A percentile compares a stretch with the other conserved stretches of the same genome.
Conservation (phyloP, 2,329 filamentous ascomycete species). For the Alternaria hordeiaustralica region DNA sequence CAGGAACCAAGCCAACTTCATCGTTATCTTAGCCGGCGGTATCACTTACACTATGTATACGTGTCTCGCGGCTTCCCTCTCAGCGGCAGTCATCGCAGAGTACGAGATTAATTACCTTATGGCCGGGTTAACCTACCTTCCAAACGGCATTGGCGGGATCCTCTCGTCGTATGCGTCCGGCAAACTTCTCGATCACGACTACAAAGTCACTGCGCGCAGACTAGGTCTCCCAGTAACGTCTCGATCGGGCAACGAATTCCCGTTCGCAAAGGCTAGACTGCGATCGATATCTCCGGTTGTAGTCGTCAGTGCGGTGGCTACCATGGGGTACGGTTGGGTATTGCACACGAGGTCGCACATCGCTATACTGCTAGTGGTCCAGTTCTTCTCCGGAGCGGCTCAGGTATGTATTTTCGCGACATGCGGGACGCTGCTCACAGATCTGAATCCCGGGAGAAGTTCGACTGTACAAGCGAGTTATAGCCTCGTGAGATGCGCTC, state of each 20-base stretch:
- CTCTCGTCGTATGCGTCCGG: neutral
- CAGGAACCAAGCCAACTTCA: neutral
- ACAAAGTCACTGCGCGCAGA: neutral
- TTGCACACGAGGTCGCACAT: neutral
- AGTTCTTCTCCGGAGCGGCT: neutral
- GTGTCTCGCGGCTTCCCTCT: neutral
- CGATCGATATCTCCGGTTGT: neutral
- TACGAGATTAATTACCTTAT: neutral
- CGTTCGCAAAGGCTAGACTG: neutral
- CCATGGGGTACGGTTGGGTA: neutral
- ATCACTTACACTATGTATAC: neutral
- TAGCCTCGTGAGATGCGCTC: neutral
- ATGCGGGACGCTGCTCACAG: neutral
- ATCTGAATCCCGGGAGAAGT: neutral
- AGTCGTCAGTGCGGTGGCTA: neutral
- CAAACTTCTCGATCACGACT: neutral
- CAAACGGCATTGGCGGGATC: neutral
- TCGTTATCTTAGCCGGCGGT: neutral
- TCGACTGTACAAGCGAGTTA: neutral
- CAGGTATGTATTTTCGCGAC: neutral
- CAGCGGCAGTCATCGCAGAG: neutral
- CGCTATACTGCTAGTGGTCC: neutral
- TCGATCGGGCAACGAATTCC: neutral
- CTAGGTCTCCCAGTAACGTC: neutral
- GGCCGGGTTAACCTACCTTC: neutral